These are phyloP conservation scores for Tulasnella sp. DNA, from an alignment of 768 basidiomycete genomes.

Conservation along the genomic window DNA sequence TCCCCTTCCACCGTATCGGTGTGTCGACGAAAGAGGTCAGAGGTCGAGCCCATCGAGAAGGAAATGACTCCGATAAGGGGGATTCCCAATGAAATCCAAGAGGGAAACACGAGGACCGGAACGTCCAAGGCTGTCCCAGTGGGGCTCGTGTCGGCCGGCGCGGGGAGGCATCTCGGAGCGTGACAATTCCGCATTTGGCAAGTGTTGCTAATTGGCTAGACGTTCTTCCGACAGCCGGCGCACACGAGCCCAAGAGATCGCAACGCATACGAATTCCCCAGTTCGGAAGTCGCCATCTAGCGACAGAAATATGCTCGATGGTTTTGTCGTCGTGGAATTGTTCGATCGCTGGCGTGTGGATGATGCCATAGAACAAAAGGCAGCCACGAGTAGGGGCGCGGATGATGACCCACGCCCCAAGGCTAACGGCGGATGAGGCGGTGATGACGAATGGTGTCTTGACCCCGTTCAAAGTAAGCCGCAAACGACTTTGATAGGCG, in stretches of 20 bases:
- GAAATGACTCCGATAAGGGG: slow-evolving; percentile 1
- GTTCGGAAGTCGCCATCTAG: not conserved
- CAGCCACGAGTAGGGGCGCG: not conserved
- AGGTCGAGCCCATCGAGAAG: not conserved
- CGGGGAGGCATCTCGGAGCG: slow-evolving; percentile 3
- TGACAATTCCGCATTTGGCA: slow-evolving; percentile 2
- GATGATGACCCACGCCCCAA: not conserved
- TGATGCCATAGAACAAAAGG: not conserved
- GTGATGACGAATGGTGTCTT: not conserved
- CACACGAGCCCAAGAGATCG: not conserved
- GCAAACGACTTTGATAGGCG: not conserved
- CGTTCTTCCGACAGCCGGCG: not conserved
- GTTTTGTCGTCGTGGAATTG: not conserved
- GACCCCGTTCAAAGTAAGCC: not conserved
- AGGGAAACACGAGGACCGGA: not conserved
- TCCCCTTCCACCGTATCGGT: not conserved
- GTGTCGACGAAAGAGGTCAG: not conserved
- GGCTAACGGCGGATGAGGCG: not conserved
- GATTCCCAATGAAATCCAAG: not conserved
- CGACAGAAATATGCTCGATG: not conserved
- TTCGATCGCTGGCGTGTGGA: not conserved
- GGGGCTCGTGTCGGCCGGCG: not conserved
- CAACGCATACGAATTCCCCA: not conserved
- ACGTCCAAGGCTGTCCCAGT: not conserved
- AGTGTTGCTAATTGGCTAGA: not conserved